Conservation (phyloP, 2,329 filamentous ascomycete genomes). For the Metarhizium sp. region DNA sequence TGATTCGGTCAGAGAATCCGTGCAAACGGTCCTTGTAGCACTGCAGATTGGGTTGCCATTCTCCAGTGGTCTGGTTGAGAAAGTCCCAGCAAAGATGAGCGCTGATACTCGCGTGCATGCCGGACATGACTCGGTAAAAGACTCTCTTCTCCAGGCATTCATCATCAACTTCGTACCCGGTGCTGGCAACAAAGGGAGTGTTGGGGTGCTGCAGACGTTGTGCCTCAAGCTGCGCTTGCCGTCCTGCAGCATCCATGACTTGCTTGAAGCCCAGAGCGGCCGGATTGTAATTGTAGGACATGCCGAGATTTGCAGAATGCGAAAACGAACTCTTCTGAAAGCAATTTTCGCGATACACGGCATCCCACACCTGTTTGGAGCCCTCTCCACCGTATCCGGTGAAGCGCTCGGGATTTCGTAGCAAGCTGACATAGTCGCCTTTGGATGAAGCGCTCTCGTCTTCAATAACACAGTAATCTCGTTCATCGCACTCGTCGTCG, state of each 20-base stretch:
- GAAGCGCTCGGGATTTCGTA: constrained; percentile 90
- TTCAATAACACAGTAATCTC: constrained; percentile 94
- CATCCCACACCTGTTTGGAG: constrained; percentile 86
- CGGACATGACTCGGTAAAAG: constrained; percentile 89
- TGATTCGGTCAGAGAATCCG: constrained; percentile 77
- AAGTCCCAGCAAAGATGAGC: constrained; percentile 95
- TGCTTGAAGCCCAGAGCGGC: constrained; percentile 53
- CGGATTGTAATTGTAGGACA: constrained; percentile 34
- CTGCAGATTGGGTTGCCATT: constrained; percentile 82
- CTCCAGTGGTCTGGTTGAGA: constrained; percentile 85
- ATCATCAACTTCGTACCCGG: constrained; percentile 69
- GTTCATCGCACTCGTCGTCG: constrained; percentile 91
- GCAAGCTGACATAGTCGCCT: constrained; percentile 91
- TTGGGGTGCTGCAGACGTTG: constrained; percentile 34
- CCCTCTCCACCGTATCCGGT: constrained; percentile 86
- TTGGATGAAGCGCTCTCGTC: constrained; percentile 81
- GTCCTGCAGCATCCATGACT: constrained; percentile 48
- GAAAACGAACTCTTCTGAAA: constrained; percentile 65
- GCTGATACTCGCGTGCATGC: constrained; percentile 97
- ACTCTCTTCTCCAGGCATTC: constrained; percentile 98
- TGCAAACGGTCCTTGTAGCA: constrained; percentile 89
- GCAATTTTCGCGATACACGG: constrained; percentile 95
- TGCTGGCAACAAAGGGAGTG: constrained; percentile 50
- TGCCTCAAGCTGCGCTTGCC: constrained; percentile 53
- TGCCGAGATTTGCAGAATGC: constrained; percentile 45